These are phyloP conservation scores for maize (Zea mays) DNA, from an alignment of 176 grass and related monocot species.

Conservation along the genomic window Zm-B73-REFERENCE-NAM-5.0 NC_050099.1:191040001-191040500, in stretches of 20 bases:
- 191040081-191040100: too few species aligned
- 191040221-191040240: not conserved
- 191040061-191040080: too few species aligned
- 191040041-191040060: too few species aligned
- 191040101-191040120: too few species aligned
- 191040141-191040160: too few species aligned
- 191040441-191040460: constrained; percentile 59
- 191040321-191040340: constrained; percentile 37
- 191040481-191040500: not conserved
- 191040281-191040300: constrained; percentile 60
- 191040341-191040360: constrained; percentile 33
- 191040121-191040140: too few species aligned
- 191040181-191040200: too few species aligned
- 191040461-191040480: constrained; percentile 49
- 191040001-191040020: too few species aligned
- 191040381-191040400: constrained; percentile 30
- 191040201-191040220: too few species aligned
- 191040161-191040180: too few species aligned
- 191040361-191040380: constrained; percentile 11
- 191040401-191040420: constrained; percentile 53
- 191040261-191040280: constrained; percentile 67
- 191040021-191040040: too few species aligned
- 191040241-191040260: not conserved
- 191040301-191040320: constrained; percentile 29
- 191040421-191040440: constrained; percentile 38